These are phyloP conservation scores for Alternaria angustiovoidea DNA, from an alignment of 2,329 filamentous ascomycete genomes.

Conservation along the genomic window DNA sequence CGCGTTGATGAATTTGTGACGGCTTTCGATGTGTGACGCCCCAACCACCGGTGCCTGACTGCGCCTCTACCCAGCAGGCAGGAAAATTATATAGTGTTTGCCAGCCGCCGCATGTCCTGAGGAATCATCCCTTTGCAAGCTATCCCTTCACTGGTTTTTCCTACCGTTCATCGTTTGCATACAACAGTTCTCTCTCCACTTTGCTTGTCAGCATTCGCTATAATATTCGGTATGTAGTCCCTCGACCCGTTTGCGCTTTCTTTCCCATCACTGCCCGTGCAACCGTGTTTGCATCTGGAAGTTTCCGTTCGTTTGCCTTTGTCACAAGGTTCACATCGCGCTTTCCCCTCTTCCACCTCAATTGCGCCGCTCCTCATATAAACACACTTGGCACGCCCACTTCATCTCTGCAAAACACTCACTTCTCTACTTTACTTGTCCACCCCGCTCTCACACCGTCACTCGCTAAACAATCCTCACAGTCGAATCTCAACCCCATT, in stretches of 20 bases:
- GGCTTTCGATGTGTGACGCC: slow-evolving; percentile 14
- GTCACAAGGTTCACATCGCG: slow-evolving; percentile 6
- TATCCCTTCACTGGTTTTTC: slow-evolving; percentile 5
- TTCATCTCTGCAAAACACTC: slow-evolving; percentile 7
- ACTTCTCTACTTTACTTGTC: slow-evolving; percentile 5
- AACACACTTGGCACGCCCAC: slow-evolving; percentile 10
- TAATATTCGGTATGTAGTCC: slow-evolving; percentile 14
- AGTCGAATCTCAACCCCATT: slow-evolving; percentile 11
- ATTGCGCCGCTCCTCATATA: slow-evolving; percentile 10
- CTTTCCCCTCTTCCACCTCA: slow-evolving; percentile 5
- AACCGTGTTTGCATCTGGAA: neutral
- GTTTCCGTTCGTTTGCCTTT: slow-evolving; percentile 8
- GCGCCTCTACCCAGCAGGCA: slow-evolving; percentile 16
- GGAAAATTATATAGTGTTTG: slow-evolving; percentile 25
- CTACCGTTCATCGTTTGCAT: neutral
- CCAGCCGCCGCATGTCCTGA: slow-evolving; percentile 9
- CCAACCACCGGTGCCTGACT: slow-evolving; percentile 23
- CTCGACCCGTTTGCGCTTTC: slow-evolving; percentile 3
- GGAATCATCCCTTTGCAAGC: neutral
- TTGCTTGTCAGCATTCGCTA: slow-evolving; percentile 2
- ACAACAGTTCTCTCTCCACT: neutral
- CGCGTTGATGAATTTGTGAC: slow-evolving; percentile 5
- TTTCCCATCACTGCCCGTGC: slow-evolving; percentile 3
- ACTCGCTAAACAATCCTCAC: slow-evolving; percentile 19
- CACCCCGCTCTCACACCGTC: slow-evolving; percentile 3